Base-by-base conservation (phyloP, 2,329 filamentous ascomycete genomes). In the Fusarium sp. region DNA sequence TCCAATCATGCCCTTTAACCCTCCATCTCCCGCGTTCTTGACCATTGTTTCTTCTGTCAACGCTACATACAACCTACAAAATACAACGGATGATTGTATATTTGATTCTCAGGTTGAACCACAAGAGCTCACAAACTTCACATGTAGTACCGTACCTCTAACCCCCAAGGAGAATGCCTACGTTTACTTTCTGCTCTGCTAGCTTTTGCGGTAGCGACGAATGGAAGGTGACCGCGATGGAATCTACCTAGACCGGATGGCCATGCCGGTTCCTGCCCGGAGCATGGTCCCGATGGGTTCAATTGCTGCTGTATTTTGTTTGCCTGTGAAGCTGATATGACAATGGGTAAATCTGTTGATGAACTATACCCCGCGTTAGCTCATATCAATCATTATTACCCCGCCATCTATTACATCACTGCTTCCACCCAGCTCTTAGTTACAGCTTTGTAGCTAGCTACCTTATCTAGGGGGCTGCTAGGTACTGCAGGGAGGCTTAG, bases 221-320 rank as follows among this genome's bases (percentile, higher is more conserved):
- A 6, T n/a, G 48, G 58, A 57, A 61, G 39, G 41, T 42, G 15
- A 46, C 39, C 38, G 55, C 51, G 50, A 32, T 44, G 37, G 33
- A n/a, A 10, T 35, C 25, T 27, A 21, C 17, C 6, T 11, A 29
- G n/a, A 19, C 53, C 61, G 61, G 61, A 35, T 29, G 32, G 21
- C 6, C n/a, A 32, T 61, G n/a, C 61, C 61, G 61, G 36, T 13
- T 39, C 48, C 17, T n/a, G 33, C 32, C 61, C 61, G 61, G 61
- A 53, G 25, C 1, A 14, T 14, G 17, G 9, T 39, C 17, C 61
- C 61, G 61, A 61, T 43, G 21, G 6, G 31, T 33, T 14, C 19
- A n/a, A n/a, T 33, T 33, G 31, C 13, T 59, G 39, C 37, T 23
- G 31, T 53, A 10, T 11, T 32, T 43, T 13, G 14, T 15, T 27